These are phyloP conservation scores for Gossypium australe DNA, from an alignment of 345 rosid genomes.

Conservation along the genomic window DNA sequence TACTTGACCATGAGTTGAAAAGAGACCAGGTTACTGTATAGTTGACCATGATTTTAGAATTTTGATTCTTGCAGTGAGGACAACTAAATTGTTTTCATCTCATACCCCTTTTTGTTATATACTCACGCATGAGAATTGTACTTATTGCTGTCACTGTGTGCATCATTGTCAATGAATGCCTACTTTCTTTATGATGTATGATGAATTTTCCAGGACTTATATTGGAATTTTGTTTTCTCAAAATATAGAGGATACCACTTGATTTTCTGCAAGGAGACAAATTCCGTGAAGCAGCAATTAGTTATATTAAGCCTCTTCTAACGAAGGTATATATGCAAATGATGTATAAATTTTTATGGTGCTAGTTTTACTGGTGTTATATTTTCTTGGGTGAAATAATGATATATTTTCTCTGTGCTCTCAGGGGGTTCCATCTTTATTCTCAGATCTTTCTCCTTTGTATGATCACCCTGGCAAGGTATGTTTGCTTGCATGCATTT, in stretches of 20 bases:
- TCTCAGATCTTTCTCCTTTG: constrained; percentile 90
- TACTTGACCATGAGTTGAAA: too few relatives aligned
- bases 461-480: constrained; percentile 87
- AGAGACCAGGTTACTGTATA: not conserved
- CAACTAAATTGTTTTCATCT: not conserved
- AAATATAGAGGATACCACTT: constrained; percentile 81
- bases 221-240: constrained; percentile 15
- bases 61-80: not conserved
- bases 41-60: constrained; percentile 1
- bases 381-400: constrained; percentile 8
- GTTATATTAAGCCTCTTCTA: constrained; percentile 74
- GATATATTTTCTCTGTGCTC: constrained; percentile 14
- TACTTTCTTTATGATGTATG: constrained; percentile 1
- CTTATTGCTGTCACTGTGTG: not conserved
- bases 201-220: not conserved
- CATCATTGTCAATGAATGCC: not conserved
- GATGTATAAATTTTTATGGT: not conserved
- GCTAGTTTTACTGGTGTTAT: not conserved
- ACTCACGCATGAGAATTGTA: not conserved
- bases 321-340: constrained; percentile 52
- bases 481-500: constrained; percentile 20
- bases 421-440: constrained; percentile 95
- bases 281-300: constrained; percentile 73
- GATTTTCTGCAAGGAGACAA: constrained; percentile 84
- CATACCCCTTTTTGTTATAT: not conserved